These are phyloP conservation scores for Malus sieversii DNA, from an alignment of 306 rosid species.

Conservation along the genomic window DNA sequence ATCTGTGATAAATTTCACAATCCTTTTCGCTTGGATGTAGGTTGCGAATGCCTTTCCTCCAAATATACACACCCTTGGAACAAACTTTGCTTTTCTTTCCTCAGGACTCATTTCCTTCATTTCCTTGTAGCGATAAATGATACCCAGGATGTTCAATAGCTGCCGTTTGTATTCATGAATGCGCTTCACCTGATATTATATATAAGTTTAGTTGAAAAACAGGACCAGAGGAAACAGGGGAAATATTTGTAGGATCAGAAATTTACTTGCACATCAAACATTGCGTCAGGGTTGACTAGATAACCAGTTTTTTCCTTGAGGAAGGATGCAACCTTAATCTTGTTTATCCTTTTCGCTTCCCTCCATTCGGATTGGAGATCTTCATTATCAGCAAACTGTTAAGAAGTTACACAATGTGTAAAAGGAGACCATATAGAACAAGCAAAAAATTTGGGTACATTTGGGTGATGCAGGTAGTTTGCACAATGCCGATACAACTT, in stretches of 20 bases:
- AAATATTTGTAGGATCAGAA: too few species aligned
- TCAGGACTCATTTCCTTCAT: slow-evolving; percentile 86
- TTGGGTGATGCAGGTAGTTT: too few species aligned
- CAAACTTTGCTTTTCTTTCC: slow-evolving; percentile 58
- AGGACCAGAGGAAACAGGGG: too few species aligned
- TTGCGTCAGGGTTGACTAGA: slow-evolving; percentile 78
- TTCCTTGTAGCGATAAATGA: slow-evolving; percentile 88
- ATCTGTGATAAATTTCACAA: slow-evolving; percentile 93
- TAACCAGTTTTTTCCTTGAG: slow-evolving; percentile 80
- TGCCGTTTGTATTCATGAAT: slow-evolving; percentile 97
- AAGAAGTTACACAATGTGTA: too few species aligned
- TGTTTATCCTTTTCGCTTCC: slow-evolving; percentile 70
- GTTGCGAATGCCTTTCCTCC: slow-evolving; percentile 98
- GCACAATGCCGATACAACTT: too few species aligned
- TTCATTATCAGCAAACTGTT: slow-evolving; percentile 69
- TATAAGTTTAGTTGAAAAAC: too few species aligned
- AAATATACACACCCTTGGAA: slow-evolving; percentile 93
- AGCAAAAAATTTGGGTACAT: too few species aligned
- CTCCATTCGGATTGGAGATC: slow-evolving; percentile 85
- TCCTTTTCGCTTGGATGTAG: slow-evolving; percentile 91
- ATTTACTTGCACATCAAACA: slow-evolving; percentile 89
- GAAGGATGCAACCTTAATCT: slow-evolving; percentile 65
- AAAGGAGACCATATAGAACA: too few species aligned
- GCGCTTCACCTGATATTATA: slow-evolving; percentile 69
- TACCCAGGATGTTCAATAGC: slow-evolving; percentile 77